Percentiles rank a stretch among this genome's conserved stretches.
Evolutionary conservation across 306 rosid species (phyloP).

Genomic region (Acacia acuminata): DNA sequence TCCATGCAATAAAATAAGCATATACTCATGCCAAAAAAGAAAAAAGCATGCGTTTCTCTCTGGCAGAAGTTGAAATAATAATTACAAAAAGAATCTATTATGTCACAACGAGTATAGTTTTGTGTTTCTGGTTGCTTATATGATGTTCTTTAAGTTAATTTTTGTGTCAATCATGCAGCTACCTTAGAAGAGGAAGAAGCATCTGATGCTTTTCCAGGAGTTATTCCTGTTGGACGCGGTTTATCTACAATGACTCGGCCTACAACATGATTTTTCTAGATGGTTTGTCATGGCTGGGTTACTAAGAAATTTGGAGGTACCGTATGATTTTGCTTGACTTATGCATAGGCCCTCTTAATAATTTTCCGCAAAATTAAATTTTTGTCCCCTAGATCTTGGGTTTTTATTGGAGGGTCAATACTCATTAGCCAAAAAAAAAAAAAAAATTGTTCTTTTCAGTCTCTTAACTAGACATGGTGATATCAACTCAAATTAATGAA

Average conservation of each 20-base stretch:
- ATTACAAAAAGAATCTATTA: slow-evolving; percentile 1
- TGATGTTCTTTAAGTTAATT: neutral
- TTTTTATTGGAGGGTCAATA: neutral
- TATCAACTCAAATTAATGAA: too few species aligned
- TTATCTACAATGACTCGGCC: slow-evolving; percentile 96
- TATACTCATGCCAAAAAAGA: neutral
- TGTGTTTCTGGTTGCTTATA: slow-evolving; percentile 9
- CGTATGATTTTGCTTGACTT: neutral
- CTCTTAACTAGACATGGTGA: too few species aligned
- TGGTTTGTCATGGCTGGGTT: slow-evolving; percentile 19
- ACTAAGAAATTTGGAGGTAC: slow-evolving; percentile 33
- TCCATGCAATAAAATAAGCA: neutral
- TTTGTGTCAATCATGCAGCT: slow-evolving; percentile 42
- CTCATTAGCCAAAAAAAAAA: neutral
- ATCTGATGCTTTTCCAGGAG: slow-evolving; percentile 70
- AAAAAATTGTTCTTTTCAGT: too few species aligned
- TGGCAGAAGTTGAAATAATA: neutral
- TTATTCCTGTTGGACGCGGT: slow-evolving; percentile 84
- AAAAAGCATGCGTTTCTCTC: neutral
- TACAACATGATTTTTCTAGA: slow-evolving; percentile 60
- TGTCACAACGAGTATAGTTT: neutral
- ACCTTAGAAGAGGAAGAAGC: slow-evolving; percentile 67
- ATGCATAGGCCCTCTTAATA: neutral
- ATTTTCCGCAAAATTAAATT: neutral
- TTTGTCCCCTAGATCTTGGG: neutral